These are phyloP conservation scores for Meredithiella fracta DNA, from an alignment of 2,329 filamentous ascomycete genomes.

Conservation along the genomic window DNA sequence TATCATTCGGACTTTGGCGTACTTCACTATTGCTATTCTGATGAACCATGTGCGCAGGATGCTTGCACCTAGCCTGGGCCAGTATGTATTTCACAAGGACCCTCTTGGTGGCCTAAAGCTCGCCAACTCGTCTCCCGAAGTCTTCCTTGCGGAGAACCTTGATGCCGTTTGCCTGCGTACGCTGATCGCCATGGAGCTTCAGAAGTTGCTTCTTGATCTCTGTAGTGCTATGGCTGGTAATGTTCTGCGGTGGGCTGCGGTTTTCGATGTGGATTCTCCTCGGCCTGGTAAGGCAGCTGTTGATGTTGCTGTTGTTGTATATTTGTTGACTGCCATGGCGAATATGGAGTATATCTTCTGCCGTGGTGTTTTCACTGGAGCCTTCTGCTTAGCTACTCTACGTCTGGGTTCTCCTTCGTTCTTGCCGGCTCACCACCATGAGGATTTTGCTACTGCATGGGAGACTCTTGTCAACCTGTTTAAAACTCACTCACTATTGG, in stretches of 20 bases:
- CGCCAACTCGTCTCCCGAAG: conserved; percentile 22
- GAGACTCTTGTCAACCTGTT: conserved; percentile 13
- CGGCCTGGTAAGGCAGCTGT: conserved; percentile 9
- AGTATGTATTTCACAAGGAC: conserved; percentile 19
- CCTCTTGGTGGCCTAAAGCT: conserved; percentile 24
- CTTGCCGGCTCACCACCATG: conserved; percentile 8
- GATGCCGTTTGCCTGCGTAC: conserved; percentile 12
- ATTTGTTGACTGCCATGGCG: conserved; percentile 12
- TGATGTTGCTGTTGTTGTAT: conserved; percentile 12
- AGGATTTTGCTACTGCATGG: conserved; percentile 4
- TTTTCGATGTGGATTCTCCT: conserved; percentile 13
- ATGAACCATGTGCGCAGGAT: conserved; percentile 25
- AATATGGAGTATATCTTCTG: conserved; percentile 14
- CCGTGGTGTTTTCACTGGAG: conserved; percentile 8
- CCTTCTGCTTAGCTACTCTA: conserved; percentile 10
- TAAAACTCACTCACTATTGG: conserved; percentile 8
- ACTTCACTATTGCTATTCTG: conserved; percentile 23
- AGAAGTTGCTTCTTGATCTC: conserved; percentile 15
- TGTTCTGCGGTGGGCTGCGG: conserved; percentile 12
- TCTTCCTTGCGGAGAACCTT: conserved; percentile 21
- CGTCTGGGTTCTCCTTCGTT: conserved; percentile 10
- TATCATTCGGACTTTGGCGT: conserved; percentile 17
- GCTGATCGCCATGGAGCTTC: conserved; percentile 14
- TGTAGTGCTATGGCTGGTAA: conserved; percentile 10
- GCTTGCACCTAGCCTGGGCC: conserved; percentile 20